phyloP scores from a whole-genome alignment of 495 filamentous ascomycete genomes.

The Talaromyces wortmannii region DNA sequence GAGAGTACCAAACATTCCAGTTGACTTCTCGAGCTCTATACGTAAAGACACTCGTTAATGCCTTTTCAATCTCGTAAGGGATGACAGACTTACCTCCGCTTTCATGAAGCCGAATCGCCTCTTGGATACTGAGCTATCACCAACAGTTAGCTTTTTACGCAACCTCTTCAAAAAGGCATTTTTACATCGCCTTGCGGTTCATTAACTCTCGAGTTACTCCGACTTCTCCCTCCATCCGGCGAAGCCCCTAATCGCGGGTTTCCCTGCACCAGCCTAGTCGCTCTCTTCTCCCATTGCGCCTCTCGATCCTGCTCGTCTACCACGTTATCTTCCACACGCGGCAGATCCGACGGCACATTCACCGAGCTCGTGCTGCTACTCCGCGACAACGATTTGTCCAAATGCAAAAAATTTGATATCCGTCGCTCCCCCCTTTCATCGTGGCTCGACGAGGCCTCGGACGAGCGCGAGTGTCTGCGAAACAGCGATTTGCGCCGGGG shows the following conservation, averaged over 20 bases:
- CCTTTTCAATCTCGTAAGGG: conserved; percentile 16
- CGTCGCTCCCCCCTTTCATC: conserved; percentile 31
- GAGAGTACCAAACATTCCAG: conserved; percentile 77
- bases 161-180: background rate
- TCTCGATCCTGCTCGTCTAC: conserved; percentile 45
- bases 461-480: conserved; percentile 36
- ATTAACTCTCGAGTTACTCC: conserved; percentile 24
- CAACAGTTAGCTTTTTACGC: background rate
- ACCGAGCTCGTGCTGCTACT: conserved; percentile 49
- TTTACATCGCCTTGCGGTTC: conserved; percentile 39
- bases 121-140: conserved; percentile 75
- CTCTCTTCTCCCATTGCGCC: conserved; percentile 77
- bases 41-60: background rate
- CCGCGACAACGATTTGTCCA: conserved; percentile 50
- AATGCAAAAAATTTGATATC: conserved; percentile 65
- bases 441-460: conserved; percentile 18
- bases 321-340: conserved; percentile 53
- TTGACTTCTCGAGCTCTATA: conserved; percentile 60
- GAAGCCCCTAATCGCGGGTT: conserved; percentile 40
- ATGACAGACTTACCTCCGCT: conserved; percentile 48
- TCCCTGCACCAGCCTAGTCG: conserved; percentile 70
- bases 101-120: conserved; percentile 94
- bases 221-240: conserved; percentile 19
- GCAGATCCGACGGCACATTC: conserved; percentile 73
- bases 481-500: conserved; percentile 43